A percentile compares a stretch with the other conserved stretches of the same genome.
Conservation (phyloP, 2,329 filamentous ascomycete species). For the Fusarium brachygibbosum region DNA sequence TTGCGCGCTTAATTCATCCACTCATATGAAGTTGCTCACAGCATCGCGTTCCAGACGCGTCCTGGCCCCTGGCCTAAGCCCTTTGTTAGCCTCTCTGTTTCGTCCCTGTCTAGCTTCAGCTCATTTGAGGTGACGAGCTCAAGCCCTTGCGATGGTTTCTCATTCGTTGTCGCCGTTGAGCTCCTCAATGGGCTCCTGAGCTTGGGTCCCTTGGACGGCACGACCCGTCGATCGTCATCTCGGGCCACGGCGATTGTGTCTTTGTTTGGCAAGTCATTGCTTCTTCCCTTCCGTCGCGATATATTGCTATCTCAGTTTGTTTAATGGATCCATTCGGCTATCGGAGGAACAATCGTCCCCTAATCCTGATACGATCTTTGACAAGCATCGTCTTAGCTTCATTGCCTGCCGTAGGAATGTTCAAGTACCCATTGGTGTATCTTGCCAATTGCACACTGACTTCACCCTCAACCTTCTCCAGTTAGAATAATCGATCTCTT, state of each 20-base stretch:
- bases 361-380: not conserved
- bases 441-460: no score
- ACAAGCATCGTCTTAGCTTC: not conserved
- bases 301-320: constrained; percentile 5
- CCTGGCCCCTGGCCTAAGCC: constrained; percentile 36
- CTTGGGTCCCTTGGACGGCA: constrained; percentile 29
- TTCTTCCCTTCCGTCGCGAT: constrained; percentile 13
- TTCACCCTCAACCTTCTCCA: no score
- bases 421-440: no score
- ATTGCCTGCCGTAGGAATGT: not conserved
- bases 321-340: constrained; percentile 20
- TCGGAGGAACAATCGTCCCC: constrained; percentile 22
- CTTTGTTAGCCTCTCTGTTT: constrained; percentile 33
- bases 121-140: constrained; percentile 23
- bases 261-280: constrained; percentile 19
- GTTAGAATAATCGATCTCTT: no score
- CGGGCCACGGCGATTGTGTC: constrained; percentile 24
- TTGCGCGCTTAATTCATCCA: constrained; percentile 46
- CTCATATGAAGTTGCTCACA: constrained; percentile 9
- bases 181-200: constrained; percentile 7
- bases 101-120: constrained; percentile 29
- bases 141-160: constrained; percentile 30
- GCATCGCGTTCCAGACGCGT: constrained; percentile 40
- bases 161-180: constrained; percentile 33
- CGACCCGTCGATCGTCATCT: constrained; percentile 40